These are phyloP conservation scores for Neopestalotiopsis clavispora DNA, from an alignment of 2,329 filamentous ascomycete species.

Conservation along the genomic window DNA sequence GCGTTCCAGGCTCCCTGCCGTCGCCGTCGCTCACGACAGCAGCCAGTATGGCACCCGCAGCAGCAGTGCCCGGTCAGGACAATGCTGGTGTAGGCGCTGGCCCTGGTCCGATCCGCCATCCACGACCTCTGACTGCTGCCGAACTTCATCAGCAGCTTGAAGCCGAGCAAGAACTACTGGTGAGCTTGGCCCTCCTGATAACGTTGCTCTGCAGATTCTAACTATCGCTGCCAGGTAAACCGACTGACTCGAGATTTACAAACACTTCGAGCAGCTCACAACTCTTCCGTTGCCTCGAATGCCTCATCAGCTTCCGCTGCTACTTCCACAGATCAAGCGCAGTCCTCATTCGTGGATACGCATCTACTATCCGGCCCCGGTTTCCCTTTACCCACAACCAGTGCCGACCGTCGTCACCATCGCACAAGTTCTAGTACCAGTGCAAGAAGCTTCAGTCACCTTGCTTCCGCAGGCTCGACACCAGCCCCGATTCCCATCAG, in stretches of 20 bases:
- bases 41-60: constrained; percentile 36
- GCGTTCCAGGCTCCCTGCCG: constrained; percentile 38
- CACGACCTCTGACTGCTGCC: constrained; percentile 83
- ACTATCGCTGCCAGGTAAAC: constrained; percentile 69
- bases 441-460: constrained; percentile 52
- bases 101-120: constrained; percentile 81
- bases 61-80: constrained; percentile 33
- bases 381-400: constrained; percentile 60
- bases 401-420: constrained; percentile 54
- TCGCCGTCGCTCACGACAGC: constrained; percentile 32
- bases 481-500: constrained; percentile 36
- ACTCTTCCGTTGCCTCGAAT: constrained; percentile 69
- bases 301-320: constrained; percentile 64
- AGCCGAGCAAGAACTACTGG: constrained; percentile 93
- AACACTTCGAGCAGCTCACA: constrained; percentile 74
- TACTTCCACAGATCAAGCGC: constrained; percentile 51
- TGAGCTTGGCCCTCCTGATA: constrained; percentile 47
- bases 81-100: constrained; percentile 57
- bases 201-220: constrained; percentile 8
- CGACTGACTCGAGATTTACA: constrained; percentile 88
- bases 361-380: constrained; percentile 62
- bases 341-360: constrained; percentile 48
- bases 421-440: constrained; percentile 64
- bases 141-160: constrained; percentile 90
- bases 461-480: constrained; percentile 45